Evolutionary conservation across 306 rosid species (phyloP).

Genomic region (Pyrus communis): DNA sequence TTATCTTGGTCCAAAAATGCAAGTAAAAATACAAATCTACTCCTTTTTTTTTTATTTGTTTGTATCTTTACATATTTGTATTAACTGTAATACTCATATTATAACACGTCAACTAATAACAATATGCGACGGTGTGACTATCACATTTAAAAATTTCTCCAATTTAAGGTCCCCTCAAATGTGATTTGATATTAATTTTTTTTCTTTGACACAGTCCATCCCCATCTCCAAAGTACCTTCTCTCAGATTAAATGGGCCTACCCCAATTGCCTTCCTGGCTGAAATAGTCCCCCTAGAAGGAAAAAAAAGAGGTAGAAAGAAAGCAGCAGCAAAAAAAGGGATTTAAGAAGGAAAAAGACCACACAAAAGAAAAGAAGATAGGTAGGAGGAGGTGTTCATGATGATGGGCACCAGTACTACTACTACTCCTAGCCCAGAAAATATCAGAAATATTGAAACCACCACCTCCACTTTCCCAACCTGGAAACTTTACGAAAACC

Average conservation of each 20-base stretch:
- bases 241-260: slow-evolving; percentile 21
- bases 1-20: no score
- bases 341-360: slow-evolving; percentile 4
- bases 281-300: slow-evolving; percentile 10
- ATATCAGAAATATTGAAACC: slow-evolving; percentile 17
- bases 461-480: slow-evolving; percentile 32
- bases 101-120: neutral
- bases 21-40: no score
- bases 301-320: slow-evolving; percentile 1
- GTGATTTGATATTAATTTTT: slow-evolving; percentile 21
- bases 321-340: slow-evolving; percentile 1
- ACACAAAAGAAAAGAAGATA: slow-evolving; percentile 9
- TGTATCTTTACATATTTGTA: neutral
- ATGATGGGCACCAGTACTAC: slow-evolving; percentile 20
- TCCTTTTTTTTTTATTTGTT: no score
- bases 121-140: neutral
- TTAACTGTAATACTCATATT: neutral
- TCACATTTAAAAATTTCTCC: neutral
- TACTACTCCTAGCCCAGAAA: slow-evolving; percentile 12
- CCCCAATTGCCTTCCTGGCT: slow-evolving; percentile 13
- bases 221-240: slow-evolving; percentile 18
- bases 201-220: slow-evolving; percentile 7
- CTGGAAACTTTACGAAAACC: slow-evolving; percentile 60
- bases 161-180: slow-evolving; percentile 9
- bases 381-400: slow-evolving; percentile 36